A percentile compares a stretch with the other conserved stretches of the same genome.
These are phyloP conservation scores for Voacanga thouarsii DNA, from an alignment of 257 asterid genomes.

Conservation along the genomic window DNA sequence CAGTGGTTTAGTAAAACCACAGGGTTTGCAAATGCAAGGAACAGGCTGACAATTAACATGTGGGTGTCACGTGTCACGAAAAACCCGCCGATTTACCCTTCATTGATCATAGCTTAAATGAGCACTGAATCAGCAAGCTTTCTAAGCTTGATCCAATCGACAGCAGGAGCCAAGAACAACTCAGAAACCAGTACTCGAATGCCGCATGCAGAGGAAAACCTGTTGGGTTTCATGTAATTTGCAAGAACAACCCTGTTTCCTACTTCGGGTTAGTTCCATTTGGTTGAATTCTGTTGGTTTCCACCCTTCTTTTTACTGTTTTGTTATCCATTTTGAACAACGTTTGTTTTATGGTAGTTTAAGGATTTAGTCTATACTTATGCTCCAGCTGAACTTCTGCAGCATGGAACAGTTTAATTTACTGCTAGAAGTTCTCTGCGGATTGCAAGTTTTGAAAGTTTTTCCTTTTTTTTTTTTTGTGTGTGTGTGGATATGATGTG, in stretches of 20 bases:
- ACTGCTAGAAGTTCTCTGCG: neutral
- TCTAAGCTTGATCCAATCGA: neutral
- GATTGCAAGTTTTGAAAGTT: neutral
- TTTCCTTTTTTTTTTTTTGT: neutral
- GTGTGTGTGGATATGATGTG: neutral
- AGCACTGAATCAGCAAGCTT: neutral
- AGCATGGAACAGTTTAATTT: neutral
- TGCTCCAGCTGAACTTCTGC: neutral
- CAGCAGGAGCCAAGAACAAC: neutral
- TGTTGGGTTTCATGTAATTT: neutral
- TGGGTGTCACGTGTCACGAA: constrained; percentile 16
- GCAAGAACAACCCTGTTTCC: neutral
- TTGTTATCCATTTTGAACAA: neutral
- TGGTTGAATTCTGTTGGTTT: neutral
- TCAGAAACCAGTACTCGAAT: neutral
- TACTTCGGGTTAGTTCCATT: constrained; percentile 7
- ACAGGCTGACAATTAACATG: neutral
- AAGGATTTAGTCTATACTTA: neutral
- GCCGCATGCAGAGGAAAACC: neutral
- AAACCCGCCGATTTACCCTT: neutral
- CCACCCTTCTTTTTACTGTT: neutral
- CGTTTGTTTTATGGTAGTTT: neutral
- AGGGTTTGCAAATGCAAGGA: neutral
- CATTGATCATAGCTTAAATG: neutral
- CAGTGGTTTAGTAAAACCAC: neutral